These are phyloP conservation scores for Colletotrichum sp. DNA, from an alignment of 2,329 filamentous ascomycete species.

Conservation along the genomic window DNA sequence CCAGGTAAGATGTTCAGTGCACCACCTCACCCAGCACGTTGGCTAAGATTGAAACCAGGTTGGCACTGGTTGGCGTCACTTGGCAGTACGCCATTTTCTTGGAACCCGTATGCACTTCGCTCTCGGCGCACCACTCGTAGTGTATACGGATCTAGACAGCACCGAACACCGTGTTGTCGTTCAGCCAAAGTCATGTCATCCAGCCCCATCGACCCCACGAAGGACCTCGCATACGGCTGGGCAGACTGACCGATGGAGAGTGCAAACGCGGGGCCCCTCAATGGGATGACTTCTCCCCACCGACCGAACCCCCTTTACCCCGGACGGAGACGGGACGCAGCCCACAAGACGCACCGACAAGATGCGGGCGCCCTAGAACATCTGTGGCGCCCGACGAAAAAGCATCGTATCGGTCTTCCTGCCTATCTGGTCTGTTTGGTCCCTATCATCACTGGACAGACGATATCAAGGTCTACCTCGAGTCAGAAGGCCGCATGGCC, in stretches of 20 bases:
- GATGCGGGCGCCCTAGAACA: neutral
- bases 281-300: neutral
- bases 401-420: neutral
- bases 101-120: neutral
- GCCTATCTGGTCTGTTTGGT: neutral
- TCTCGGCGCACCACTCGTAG: neutral
- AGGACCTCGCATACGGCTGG: neutral
- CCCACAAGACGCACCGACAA: neutral
- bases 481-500: slow-evolving; percentile 15
- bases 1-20: neutral
- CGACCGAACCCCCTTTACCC: neutral
- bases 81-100: slow-evolving; percentile 12
- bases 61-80: neutral
- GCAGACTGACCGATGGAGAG: neutral
- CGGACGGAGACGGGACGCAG: neutral
- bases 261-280: neutral
- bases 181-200: neutral
- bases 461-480: neutral
- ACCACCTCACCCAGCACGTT: neutral
- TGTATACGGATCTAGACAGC: neutral
- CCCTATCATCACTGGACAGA: neutral
- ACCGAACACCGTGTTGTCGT: neutral
- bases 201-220: neutral
- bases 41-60: slow-evolving; percentile 5
- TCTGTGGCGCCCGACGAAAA: neutral